These are phyloP conservation scores for Prunus mongolica DNA, from an alignment of 306 rosid species.

Conservation along the genomic window DNA sequence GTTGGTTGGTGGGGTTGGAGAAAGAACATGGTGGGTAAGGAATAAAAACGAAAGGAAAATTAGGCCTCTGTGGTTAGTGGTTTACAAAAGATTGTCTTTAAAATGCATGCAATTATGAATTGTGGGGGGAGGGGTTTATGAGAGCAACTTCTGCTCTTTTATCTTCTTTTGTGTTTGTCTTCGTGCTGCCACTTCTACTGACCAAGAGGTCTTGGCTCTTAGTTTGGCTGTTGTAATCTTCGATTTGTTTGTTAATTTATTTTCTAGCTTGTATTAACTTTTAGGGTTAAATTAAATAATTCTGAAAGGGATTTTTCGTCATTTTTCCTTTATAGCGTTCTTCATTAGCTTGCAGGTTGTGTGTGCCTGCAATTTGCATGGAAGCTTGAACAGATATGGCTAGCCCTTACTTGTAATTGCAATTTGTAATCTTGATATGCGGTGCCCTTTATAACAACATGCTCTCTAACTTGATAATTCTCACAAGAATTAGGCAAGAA, in stretches of 20 bases:
- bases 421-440: too few relatives aligned
- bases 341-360: too few relatives aligned
- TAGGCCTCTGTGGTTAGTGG: not conserved
- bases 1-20: not conserved
- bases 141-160: not conserved
- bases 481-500: too few relatives aligned
- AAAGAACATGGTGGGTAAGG: constrained; percentile 3
- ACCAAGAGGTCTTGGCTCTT: not conserved
- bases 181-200: not conserved
- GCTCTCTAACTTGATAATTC: too few relatives aligned
- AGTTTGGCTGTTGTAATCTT: constrained; percentile 11
- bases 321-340: too few relatives aligned
- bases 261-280: not conserved
- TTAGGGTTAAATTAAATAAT: not conserved
- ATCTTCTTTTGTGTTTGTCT: not conserved
- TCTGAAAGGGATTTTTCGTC: not conserved
- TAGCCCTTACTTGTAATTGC: too few relatives aligned
- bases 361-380: too few relatives aligned
- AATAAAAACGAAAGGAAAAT: not conserved
- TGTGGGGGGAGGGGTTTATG: not conserved
- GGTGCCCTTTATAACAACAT: too few relatives aligned
- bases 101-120: too few relatives aligned
- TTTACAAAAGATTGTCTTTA: not conserved
- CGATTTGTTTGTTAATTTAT: not conserved
- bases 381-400: too few relatives aligned